Evolutionary conservation across 768 basidiomycete species (phyloP), one percentile per base, ranked within the genome.

Genomic region (Coprinellus micaceus): DNA sequence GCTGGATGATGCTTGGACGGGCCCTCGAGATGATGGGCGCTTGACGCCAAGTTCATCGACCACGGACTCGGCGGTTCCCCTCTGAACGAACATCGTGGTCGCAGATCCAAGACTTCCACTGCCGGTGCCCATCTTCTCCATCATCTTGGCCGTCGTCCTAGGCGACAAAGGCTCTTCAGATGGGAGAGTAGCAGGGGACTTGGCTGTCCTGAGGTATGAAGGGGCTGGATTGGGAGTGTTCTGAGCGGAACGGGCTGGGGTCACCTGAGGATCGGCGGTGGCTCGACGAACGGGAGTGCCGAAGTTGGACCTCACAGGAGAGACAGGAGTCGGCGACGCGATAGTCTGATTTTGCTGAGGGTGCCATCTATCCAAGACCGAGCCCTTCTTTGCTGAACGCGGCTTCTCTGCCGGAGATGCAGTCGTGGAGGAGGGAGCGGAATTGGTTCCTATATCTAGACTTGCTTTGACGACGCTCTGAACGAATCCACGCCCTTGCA

Each of bases 401-500:
- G 67, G 56, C 57, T 69, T 75, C 53, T 70, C 71, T n/a, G 70
- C 59, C 22, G 67, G 63, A 48, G 70, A 69, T 57, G 70, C 63
- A 13, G 70, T 41, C 0, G 79, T 67, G 46, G 77, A 69, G 17
- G 10, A 21, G n/a, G 56, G 56, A 7, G 56, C 30, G 24, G 56
- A 46, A 4, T 52, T 36, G 24, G 69, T 72, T 57, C 82, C 79
- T 4, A 85, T 67, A 59, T 80, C 74, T 17, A 79, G 74, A 62
- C 82, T 89, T 46, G 78, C 85, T 69, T 87, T 85, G 30, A 94
- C 86, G 74, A 91, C 84, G 59, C 80, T 89, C 68, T 89, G 86
- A 2, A 94, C 91, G 65, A 94, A 92, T 3, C 91, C 91, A 39
- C 91, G 84, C 19, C 91, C 91, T 63, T 92, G 85, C 17, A 94